These are phyloP conservation scores for Fonsecaea pugnacius DNA, from an alignment of 2,329 filamentous ascomycete species.

Conservation along the genomic window DNA sequence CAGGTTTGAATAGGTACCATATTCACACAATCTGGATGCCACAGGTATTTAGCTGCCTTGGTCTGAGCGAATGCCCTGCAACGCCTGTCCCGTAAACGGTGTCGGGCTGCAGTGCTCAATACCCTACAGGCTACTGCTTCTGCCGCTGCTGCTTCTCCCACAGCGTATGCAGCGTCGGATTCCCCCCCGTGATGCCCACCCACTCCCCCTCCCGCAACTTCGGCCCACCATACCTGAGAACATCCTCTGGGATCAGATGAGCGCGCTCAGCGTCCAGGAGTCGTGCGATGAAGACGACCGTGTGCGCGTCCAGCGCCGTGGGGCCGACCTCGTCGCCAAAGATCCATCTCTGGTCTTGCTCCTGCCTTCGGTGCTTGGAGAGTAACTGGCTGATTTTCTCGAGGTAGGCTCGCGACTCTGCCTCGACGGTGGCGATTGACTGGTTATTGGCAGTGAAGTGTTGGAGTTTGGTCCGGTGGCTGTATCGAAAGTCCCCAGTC, in stretches of 20 bases:
- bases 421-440: conserved; percentile 9
- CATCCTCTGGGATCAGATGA: conserved; percentile 12
- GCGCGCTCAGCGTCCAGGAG: conserved; percentile 16
- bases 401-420: conserved; percentile 12
- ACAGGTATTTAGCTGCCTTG: no score
- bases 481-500: background rate
- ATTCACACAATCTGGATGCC: no score
- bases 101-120: background rate
- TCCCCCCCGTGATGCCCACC: conserved; percentile 7
- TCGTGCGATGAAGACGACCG: conserved; percentile 22
- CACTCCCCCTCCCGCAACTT: conserved; percentile 9
- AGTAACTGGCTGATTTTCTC: conserved; percentile 8
- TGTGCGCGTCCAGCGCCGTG: conserved; percentile 26
- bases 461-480: background rate
- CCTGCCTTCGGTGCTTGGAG: background rate
- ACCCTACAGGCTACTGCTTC: background rate
- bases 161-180: conserved; percentile 18
- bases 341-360: conserved; percentile 11
- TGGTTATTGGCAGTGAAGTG: background rate
- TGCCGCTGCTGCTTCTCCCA: conserved; percentile 12
- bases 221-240: conserved; percentile 10
- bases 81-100: no score
- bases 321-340: conserved; percentile 19
- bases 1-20: no score
- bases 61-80: no score